Base-by-base conservation (phyloP, 2,329 filamentous ascomycete species). In the Diplodia intermedia region DNA sequence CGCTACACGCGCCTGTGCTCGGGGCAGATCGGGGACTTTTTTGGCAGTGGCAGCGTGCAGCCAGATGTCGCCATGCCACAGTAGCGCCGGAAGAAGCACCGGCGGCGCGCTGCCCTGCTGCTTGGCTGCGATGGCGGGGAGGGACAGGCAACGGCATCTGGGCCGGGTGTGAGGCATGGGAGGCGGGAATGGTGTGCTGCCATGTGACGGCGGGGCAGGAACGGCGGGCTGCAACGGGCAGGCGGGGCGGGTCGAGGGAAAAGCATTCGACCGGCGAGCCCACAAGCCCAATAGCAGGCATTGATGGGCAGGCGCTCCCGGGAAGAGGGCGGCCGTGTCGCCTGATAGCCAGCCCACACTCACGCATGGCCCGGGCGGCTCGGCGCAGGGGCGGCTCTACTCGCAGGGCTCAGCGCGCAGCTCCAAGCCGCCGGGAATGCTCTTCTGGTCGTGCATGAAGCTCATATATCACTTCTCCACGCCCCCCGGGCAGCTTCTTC, bases 51-150 rank as follows among this genome's bases (percentile, higher is more conserved):
- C 20, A 60, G 55, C 29, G n/a, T n/a, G 53, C 53, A 56, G 31
- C 31, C 31, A 26, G 23, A 33, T 33, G 31, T 33, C 31, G 31
- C 31, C 53, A 11, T 38, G 14, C 29, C 47, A 26, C 8, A 52
- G 36, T 52, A 63, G 29, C 29, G 60, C 60, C 60, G 60, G 60
- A 63, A 52, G 60, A 63, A 63, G 60, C 60, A 63, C 60, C 60
- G 43, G 60, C n/a, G 14, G 20, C 23, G 54, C 54, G 29, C 8
- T 33, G 31, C 31, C 54, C 23, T 9, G 31, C 9, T 11, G 56
- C 23, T 29, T 36, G 23, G 15, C 18, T 3, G 29, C 50, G 50
- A 53, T 53, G 43, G 43, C 43, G 43, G 43, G 40, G 43, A 47
- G 43, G 43, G 7, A 47, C 43, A 47, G 43, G 8, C 43, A 47